Evolutionary conservation across 2,329 filamentous ascomycete species (phyloP).

Genomic region (Alternaria conjuncta): DNA sequence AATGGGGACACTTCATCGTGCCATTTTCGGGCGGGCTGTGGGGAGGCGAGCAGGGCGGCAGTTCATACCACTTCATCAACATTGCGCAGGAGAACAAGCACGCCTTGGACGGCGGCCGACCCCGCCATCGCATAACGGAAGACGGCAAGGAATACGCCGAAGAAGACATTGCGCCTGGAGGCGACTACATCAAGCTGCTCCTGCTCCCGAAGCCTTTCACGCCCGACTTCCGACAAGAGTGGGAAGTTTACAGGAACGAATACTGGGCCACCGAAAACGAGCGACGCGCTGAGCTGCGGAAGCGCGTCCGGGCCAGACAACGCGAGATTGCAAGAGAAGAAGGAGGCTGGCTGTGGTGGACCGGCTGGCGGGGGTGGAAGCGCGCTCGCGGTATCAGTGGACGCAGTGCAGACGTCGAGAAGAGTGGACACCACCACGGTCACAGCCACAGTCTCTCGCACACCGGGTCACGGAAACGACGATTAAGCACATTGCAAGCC

Average conservation of each 20-base stretch:
- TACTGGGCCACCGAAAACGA: slow-evolving; percentile 99
- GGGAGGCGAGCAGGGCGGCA: slow-evolving; percentile 61
- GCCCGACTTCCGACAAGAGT: slow-evolving; percentile 92
- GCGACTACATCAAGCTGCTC: slow-evolving; percentile 89
- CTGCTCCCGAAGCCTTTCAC: slow-evolving; percentile 94
- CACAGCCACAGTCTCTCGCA: slow-evolving; percentile 25
- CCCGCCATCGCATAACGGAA: slow-evolving; percentile 56
- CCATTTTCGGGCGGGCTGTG: slow-evolving; percentile 64
- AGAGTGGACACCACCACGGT: slow-evolving; percentile 25
- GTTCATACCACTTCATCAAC: slow-evolving; percentile 79
- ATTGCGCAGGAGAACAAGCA: slow-evolving; percentile 52
- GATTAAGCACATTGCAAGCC: slow-evolving; percentile 34
- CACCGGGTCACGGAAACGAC: slow-evolving; percentile 28
- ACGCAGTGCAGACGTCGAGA: slow-evolving; percentile 39
- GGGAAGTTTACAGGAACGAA: slow-evolving; percentile 91
- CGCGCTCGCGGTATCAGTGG: slow-evolving; percentile 38
- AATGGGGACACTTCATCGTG: slow-evolving; percentile 76
- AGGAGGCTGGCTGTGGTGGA: slow-evolving; percentile 85
- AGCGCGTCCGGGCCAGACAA: slow-evolving; percentile 72
- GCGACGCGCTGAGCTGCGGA: slow-evolving; percentile 74
- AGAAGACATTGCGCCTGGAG: slow-evolving; percentile 87
- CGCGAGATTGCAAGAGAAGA: slow-evolving; percentile 70
- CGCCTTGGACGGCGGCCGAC: slow-evolving; percentile 27
- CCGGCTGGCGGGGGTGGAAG: slow-evolving; percentile 69
- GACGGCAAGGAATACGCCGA: slow-evolving; percentile 71